Percentiles rank a stretch among this genome's conserved stretches.
Evolutionary conservation across 202 grass and related monocot genomes (phyloP).

Genomic region (Panicum hallii): DNA sequence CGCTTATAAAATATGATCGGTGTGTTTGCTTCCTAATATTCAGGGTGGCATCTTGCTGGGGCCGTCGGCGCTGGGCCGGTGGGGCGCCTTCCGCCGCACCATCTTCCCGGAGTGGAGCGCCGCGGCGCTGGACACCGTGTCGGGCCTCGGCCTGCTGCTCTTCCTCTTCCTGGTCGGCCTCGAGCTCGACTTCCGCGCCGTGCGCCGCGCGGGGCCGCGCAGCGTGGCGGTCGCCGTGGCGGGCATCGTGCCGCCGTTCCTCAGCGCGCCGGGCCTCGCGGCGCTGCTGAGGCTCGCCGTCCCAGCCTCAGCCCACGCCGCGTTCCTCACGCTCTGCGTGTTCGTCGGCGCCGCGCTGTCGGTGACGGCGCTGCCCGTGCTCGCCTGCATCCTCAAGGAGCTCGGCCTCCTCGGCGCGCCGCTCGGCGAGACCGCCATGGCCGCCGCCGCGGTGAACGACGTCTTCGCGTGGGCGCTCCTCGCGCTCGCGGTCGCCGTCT

Average conservation of each 20-base stretch:
- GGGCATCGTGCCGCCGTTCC: constrained; percentile 71
- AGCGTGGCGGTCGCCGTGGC: constrained; percentile 73
- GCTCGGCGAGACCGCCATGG: constrained; percentile 80
- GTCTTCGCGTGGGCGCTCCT: constrained; percentile 76
- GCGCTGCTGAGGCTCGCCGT: constrained; percentile 58
- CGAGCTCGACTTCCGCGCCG: constrained; percentile 70
- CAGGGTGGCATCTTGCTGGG: constrained; percentile 76
- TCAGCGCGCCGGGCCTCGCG: constrained; percentile 56
- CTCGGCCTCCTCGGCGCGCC: constrained; percentile 62
- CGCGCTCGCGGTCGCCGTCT: constrained; percentile 73
- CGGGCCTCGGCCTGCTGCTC: constrained; percentile 76
- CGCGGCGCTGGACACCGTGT: constrained; percentile 66
- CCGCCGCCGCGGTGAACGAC: constrained; percentile 80
- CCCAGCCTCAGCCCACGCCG: constrained; percentile 23
- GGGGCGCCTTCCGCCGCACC: constrained; percentile 57
- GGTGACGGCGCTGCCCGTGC: constrained; percentile 81
- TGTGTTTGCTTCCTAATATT: background rate
- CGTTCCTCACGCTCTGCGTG: constrained; percentile 58
- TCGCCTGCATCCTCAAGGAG: constrained; percentile 92
- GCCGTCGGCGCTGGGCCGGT: constrained; percentile 70
- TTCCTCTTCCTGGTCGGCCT: constrained; percentile 81
- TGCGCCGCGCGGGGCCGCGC: constrained; percentile 57
- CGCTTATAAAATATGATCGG: background rate
- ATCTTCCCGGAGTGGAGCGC: constrained; percentile 79
- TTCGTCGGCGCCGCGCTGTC: constrained; percentile 83